Percentiles rank a stretch among this genome's conserved stretches.
phyloP scores from a whole-genome alignment of 2,329 filamentous ascomycete species.

The Clarireedia monteithiana region DNA sequence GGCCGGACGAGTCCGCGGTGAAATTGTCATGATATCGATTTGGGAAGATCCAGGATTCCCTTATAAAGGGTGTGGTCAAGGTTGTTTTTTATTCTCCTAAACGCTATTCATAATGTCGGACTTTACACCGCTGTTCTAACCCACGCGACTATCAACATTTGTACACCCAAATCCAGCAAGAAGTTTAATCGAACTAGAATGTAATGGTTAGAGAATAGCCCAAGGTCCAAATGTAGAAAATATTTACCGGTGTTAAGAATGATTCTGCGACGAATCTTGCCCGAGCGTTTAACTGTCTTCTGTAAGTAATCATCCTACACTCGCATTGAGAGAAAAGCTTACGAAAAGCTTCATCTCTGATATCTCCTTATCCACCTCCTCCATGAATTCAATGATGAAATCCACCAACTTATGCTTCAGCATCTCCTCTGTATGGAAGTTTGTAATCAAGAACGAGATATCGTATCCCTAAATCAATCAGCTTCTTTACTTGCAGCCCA shows the following conservation, averaged over 20 bases:
- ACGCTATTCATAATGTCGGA: slow-evolving; percentile 9
- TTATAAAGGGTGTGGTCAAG: not conserved
- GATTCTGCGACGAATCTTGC: slow-evolving; percentile 97
- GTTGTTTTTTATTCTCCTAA: slow-evolving; percentile 11
- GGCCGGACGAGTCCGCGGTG: too few relatives aligned
- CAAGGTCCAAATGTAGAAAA: not conserved
- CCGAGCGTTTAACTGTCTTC: slow-evolving; percentile 77
- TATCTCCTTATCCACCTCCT: slow-evolving; percentile 99
- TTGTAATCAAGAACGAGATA: slow-evolving; percentile 97
- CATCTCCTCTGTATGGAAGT: slow-evolving; percentile 98
- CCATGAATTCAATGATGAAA: slow-evolving; percentile 99
- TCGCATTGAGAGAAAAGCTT: slow-evolving; percentile 35
- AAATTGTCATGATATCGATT: too few relatives aligned
- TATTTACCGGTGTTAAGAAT: slow-evolving; percentile 81
- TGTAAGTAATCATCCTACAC: slow-evolving; percentile 18
- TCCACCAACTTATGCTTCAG: slow-evolving; percentile 98
- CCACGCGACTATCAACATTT: slow-evolving; percentile 5
- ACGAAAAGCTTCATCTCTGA: slow-evolving; percentile 99
- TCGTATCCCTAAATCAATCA: slow-evolving; percentile 69
- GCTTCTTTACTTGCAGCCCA: slow-evolving; percentile 3
- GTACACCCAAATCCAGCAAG: not conserved
- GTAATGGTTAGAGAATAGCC: not conserved
- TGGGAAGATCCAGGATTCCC: not conserved
- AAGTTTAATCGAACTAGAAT: slow-evolving; percentile 23
- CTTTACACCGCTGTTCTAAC: slow-evolving; percentile 7